phyloP scores from a whole-genome alignment of 192 early-diverging fungal species.

The Kappamyces sp. region DNA sequence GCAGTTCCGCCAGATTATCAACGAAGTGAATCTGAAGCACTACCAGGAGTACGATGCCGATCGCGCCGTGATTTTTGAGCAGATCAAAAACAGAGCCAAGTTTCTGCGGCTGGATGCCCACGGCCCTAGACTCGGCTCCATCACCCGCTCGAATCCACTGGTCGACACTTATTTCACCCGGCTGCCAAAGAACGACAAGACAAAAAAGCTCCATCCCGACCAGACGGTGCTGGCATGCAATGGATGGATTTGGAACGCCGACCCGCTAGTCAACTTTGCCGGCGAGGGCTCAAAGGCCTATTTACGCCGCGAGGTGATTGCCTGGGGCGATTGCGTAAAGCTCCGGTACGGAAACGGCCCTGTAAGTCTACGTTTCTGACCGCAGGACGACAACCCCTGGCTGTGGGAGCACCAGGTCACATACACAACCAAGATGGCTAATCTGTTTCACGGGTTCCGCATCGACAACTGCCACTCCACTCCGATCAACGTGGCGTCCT shows the following conservation, averaged over 20 bases:
- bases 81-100: constrained; percentile 71
- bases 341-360: constrained; percentile 83
- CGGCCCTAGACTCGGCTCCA: constrained; percentile 77
- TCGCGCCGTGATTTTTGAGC: constrained; percentile 57
- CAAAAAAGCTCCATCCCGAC: constrained; percentile 56
- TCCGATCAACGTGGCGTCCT: constrained; percentile 88
- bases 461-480: constrained; percentile 99
- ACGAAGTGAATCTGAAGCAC: constrained; percentile 80
- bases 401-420: constrained; percentile 88
- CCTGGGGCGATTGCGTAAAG: constrained; percentile 99
- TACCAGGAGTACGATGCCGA: constrained; percentile 86
- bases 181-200: constrained; percentile 51
- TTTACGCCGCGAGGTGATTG: constrained; percentile 89
- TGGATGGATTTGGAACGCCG: constrained; percentile 81
- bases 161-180: constrained; percentile 96
- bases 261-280: constrained; percentile 93
- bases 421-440: constrained; percentile 86
- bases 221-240: constrained; percentile 84
- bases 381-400: constrained; percentile 80
- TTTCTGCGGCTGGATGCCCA: constrained; percentile 81
- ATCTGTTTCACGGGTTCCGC: constrained; percentile 89
- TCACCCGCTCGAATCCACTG: constrained; percentile 73
- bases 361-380: constrained; percentile 16
- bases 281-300: constrained; percentile 81
- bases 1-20: constrained; percentile 58